phyloP scores from a whole-genome alignment of 129 eudicot genomes.

The Deinandra increscens region DNA sequence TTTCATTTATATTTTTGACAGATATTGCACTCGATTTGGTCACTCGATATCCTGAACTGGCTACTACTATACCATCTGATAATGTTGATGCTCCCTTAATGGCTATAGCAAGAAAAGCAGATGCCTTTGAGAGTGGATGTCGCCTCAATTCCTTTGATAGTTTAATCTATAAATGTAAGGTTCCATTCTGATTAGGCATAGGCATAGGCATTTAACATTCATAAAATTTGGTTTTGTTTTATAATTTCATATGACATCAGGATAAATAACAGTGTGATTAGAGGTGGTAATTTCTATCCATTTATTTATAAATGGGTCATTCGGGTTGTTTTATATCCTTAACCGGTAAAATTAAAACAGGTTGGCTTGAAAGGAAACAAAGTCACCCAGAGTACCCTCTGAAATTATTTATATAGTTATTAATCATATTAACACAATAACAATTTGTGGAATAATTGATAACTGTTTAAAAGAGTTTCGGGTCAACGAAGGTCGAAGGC shows the following conservation, averaged over 20 bases:
- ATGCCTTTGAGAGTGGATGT: constrained; percentile 46
- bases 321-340: background rate
- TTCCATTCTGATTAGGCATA: background rate
- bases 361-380: constrained; percentile 1
- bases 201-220: background rate
- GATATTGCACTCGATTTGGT: constrained; percentile 43
- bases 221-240: background rate
- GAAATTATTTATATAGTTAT: no score
- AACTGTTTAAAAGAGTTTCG: background rate
- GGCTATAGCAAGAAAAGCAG: constrained; percentile 46
- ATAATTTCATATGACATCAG: background rate
- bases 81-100: constrained; percentile 39
- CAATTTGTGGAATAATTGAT: background rate
- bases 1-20: constrained; percentile 10
- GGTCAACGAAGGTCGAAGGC: background rate
- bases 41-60: constrained; percentile 37
- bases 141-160: constrained; percentile 32
- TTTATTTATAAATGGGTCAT: background rate
- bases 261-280: background rate
- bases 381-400: background rate
- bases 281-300: background rate
- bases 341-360: background rate
- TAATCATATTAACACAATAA: no score
- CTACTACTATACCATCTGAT: constrained; percentile 40
- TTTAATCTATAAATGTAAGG: constrained; percentile 37